Evolutionary conservation across 768 basidiomycete genomes (phyloP).

Genomic region (Suillus subluteus): DNA sequence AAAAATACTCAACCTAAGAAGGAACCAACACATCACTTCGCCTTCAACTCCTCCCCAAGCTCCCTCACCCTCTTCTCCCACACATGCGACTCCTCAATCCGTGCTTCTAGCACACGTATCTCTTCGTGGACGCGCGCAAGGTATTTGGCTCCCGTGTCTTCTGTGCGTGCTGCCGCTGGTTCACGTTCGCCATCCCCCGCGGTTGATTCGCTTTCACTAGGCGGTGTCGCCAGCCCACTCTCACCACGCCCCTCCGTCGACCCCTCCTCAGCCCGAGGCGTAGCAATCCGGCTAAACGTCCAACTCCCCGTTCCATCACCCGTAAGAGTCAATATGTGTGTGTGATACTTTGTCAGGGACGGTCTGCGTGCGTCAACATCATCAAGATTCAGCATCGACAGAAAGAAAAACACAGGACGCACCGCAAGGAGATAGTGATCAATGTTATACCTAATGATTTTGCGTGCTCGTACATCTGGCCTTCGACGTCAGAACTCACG

Average conservation of each 20-base stretch:
- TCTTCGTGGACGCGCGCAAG: conserved; percentile 32
- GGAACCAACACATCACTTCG: background rate
- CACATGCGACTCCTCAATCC: conserved; percentile 25
- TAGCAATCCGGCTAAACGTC: conserved; percentile 65
- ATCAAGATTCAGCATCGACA: background rate
- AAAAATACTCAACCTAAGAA: background rate
- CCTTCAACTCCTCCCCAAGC: conserved; percentile 28
- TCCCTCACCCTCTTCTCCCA: conserved; percentile 33
- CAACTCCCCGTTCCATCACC: conserved; percentile 75
- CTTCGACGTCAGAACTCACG: conserved; percentile 95
- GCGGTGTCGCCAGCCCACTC: background rate
- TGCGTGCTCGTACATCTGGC: conserved; percentile 91
- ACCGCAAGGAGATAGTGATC: conserved; percentile 91
- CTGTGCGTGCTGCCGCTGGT: background rate
- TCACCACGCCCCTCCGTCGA: background rate
- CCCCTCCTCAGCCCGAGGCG: conserved; percentile 7
- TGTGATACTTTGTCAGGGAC: conserved; percentile 87
- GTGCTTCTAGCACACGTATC: conserved; percentile 27
- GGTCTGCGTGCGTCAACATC: conserved; percentile 55
- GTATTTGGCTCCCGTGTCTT: conserved; percentile 15
- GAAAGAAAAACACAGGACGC: conserved; percentile 19
- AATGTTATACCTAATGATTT: conserved; percentile 89
- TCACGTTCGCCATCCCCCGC: background rate
- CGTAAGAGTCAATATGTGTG: conserved; percentile 75
- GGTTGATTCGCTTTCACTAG: background rate